Evolutionary conservation across 1,284 basidiomycete genomes (phyloP).

Genomic region (Farysia itapuensis): DNA sequence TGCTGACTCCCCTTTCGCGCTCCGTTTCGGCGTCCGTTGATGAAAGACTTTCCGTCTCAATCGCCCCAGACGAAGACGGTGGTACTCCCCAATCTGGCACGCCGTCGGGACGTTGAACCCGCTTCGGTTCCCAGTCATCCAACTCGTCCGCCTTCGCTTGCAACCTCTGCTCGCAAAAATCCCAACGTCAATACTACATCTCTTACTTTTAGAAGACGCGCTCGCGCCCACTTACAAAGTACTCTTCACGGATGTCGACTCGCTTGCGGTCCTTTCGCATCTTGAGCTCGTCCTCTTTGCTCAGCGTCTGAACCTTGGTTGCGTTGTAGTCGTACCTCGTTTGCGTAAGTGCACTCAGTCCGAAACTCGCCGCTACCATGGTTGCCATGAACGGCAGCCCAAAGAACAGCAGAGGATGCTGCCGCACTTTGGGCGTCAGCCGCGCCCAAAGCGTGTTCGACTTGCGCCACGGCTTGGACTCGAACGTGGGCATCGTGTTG

Average conservation of each 20-base stretch:
- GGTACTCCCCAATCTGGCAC: conserved; percentile 85
- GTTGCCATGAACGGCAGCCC: conserved; percentile 83
- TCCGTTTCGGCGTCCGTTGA: conserved; percentile 8
- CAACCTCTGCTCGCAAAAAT: conserved; percentile 29
- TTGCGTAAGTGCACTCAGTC: conserved; percentile 79
- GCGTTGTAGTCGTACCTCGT: conserved; percentile 87
- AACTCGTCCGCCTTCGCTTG: conserved; percentile 69
- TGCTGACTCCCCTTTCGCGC: conserved; percentile 11
- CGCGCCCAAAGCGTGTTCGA: conserved; percentile 14
- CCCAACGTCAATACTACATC: too few relatives aligned
- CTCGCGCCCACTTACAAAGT: conserved; percentile 65
- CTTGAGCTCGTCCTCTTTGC: conserved; percentile 79
- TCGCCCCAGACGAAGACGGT: conserved; percentile 50
- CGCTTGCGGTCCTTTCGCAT: conserved; percentile 78
- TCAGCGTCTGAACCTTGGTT: conserved; percentile 74
- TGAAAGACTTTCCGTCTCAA: conserved; percentile 61
- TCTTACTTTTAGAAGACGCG: too few relatives aligned
- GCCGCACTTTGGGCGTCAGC: conserved; percentile 50
- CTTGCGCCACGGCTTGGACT: conserved; percentile 33
- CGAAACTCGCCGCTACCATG: conserved; percentile 85
- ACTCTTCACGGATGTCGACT: conserved; percentile 91
- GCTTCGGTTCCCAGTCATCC: conserved; percentile 85
- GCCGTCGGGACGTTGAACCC: conserved; percentile 78
- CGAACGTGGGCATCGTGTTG: conserved; percentile 37
- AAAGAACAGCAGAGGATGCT: conserved; percentile 66